Evolutionary conservation across 495 filamentous ascomycete genomes (phyloP).

Genomic region (Tuber magnatum): DNA sequence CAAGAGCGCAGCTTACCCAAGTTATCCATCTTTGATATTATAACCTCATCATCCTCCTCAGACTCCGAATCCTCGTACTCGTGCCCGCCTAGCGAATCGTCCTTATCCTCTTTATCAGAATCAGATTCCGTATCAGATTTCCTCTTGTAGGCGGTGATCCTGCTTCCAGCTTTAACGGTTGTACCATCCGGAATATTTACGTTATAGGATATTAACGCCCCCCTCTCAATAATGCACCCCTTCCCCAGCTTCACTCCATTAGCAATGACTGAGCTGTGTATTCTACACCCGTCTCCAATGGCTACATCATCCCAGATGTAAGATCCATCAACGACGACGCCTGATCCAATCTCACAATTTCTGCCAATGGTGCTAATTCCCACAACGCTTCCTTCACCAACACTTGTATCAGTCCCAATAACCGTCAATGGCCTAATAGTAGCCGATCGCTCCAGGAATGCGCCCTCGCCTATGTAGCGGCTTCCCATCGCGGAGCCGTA

Average conservation of each 20-base stretch:
- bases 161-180: slow-evolving; percentile 48
- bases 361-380: slow-evolving; percentile 70
- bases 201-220: slow-evolving; percentile 71
- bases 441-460: slow-evolving; percentile 65
- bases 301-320: slow-evolving; percentile 84
- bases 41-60: slow-evolving; percentile 50
- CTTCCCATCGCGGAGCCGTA: slow-evolving; percentile 61
- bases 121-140: slow-evolving; percentile 50
- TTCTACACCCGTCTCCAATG: slow-evolving; percentile 63
- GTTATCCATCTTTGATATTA: slow-evolving; percentile 49
- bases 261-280: slow-evolving; percentile 70
- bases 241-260: slow-evolving; percentile 62
- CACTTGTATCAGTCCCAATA: slow-evolving; percentile 65
- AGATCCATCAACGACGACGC: slow-evolving; percentile 68
- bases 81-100: slow-evolving; percentile 49
- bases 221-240: slow-evolving; percentile 58
- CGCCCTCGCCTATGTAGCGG: slow-evolving; percentile 63
- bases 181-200: slow-evolving; percentile 60
- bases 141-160: slow-evolving; percentile 52
- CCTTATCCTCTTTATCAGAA: slow-evolving; percentile 52
- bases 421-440: slow-evolving; percentile 54
- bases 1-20: slow-evolving; percentile 44
- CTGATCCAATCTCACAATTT: slow-evolving; percentile 74
- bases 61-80: slow-evolving; percentile 48
- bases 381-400: slow-evolving; percentile 64